Conservation (phyloP, 495 filamentous ascomycete genomes). For the Trypethelium eluteriae region DNA sequence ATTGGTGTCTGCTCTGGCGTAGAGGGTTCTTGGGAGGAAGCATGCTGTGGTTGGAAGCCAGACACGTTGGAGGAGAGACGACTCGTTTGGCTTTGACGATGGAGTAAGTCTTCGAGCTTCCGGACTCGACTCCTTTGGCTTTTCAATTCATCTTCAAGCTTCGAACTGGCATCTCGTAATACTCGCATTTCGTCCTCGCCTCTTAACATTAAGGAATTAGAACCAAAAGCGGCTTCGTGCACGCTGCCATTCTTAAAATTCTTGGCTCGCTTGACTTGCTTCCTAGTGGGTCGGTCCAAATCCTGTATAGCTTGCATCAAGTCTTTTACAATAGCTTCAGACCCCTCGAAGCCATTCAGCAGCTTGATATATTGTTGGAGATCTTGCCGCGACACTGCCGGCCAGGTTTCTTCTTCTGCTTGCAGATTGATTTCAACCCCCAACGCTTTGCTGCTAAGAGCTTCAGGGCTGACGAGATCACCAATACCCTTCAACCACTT, state of each 20-base stretch:
- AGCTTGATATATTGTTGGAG: constrained; percentile 48
- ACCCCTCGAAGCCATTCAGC: constrained; percentile 49
- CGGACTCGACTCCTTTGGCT: constrained; percentile 86
- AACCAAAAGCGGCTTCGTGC: constrained; percentile 71
- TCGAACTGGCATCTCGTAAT: constrained; percentile 69
- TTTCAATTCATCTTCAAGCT: constrained; percentile 71
- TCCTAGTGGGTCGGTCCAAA: constrained; percentile 65
- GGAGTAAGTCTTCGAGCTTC: constrained; percentile 85
- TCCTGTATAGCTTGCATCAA: constrained; percentile 53
- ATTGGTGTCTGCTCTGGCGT: constrained; percentile 35
- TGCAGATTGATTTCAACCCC: constrained; percentile 79
- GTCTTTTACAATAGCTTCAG: constrained; percentile 58
- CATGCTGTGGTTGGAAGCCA: constrained; percentile 44
- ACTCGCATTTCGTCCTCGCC: constrained; percentile 69
- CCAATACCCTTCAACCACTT: constrained; percentile 84
- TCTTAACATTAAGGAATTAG: constrained; percentile 69
- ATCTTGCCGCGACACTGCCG: constrained; percentile 51
- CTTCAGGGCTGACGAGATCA: constrained; percentile 44
- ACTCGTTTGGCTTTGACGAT: constrained; percentile 69
- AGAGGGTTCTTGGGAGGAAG: constrained; percentile 34
- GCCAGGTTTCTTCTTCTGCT: constrained; percentile 74
- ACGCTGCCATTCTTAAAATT: constrained; percentile 95
- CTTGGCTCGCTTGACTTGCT: constrained; percentile 68
- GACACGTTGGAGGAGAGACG: constrained; percentile 58
- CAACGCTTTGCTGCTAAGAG: constrained; percentile 57